Evolutionary conservation across 2,329 filamentous ascomycete species (phyloP).

Genomic region (Periconia macrospinosa): DNA sequence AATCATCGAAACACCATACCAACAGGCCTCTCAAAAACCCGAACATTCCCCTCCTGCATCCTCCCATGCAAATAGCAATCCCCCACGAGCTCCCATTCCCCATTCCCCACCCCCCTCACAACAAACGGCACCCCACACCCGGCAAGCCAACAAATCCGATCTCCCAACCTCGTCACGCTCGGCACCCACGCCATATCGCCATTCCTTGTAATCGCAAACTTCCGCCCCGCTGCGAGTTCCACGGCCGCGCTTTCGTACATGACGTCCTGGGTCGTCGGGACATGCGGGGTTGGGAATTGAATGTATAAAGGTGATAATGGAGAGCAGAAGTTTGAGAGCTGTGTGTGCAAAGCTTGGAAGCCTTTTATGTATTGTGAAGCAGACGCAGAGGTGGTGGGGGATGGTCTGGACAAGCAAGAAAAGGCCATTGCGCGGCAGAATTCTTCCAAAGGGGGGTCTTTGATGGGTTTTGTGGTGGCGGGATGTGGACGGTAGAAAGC

Average conservation of each 20-base stretch:
- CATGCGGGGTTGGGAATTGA: neutral
- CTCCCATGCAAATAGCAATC: slow-evolving; percentile 6
- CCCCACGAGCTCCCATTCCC: slow-evolving; percentile 6
- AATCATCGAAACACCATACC: neutral
- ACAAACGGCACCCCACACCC: slow-evolving; percentile 13
- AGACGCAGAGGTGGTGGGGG: neutral
- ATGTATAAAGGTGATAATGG: neutral
- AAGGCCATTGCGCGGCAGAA: slow-evolving; percentile 7
- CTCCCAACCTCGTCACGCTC: slow-evolving; percentile 2
- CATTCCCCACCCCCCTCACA: neutral
- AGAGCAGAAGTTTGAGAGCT: neutral
- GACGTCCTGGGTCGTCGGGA: neutral
- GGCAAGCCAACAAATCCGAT: slow-evolving; percentile 12
- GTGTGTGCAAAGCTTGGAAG: neutral
- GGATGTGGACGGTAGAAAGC: neutral
- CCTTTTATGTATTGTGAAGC: neutral
- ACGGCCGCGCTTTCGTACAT: slow-evolving; percentile 1
- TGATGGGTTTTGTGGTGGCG: neutral
- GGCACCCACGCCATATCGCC: slow-evolving; percentile 10
- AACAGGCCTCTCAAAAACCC: neutral
- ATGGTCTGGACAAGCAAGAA: neutral
- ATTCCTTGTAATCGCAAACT: slow-evolving; percentile 7
- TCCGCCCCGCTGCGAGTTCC: slow-evolving; percentile 2
- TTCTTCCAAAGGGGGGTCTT: neutral
- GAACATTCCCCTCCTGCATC: slow-evolving; percentile 3